Conservation (phyloP, 148 eudicot species). For the Oxyria digyna region DNA sequence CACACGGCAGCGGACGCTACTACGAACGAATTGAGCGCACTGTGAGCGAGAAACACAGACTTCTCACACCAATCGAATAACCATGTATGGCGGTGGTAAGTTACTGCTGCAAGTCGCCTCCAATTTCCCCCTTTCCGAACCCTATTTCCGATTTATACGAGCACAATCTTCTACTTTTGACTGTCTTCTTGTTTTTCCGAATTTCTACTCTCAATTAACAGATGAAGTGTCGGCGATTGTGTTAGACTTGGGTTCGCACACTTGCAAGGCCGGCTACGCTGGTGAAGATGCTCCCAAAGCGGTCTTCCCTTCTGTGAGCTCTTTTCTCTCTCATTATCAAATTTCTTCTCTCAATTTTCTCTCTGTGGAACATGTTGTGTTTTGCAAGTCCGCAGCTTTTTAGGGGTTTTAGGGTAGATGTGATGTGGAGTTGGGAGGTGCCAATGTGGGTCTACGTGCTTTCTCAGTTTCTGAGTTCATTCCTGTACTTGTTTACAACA, state of each 20-base stretch:
- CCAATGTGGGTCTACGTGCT: background rate
- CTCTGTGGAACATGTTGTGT: background rate
- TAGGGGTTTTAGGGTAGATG: background rate
- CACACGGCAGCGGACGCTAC: no score
- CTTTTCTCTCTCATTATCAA: background rate
- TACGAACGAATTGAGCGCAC: no score
- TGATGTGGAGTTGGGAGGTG: background rate
- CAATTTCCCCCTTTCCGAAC: background rate
- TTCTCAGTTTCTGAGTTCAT: background rate
- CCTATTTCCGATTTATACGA: background rate
- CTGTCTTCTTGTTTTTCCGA: background rate
- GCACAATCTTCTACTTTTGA: background rate
- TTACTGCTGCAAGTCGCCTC: background rate
- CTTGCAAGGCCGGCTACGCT: constrained; percentile 97
- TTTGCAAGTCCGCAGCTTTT: background rate
- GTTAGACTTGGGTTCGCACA: constrained; percentile 79
- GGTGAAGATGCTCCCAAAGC: constrained; percentile 99
- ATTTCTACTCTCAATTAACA: constrained; percentile 12
- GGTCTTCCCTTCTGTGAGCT: constrained; percentile 79
- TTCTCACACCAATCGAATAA: background rate
- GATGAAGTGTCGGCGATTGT: constrained; percentile 98
- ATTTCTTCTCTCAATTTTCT: background rate
- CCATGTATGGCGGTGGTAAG: constrained; percentile 50
- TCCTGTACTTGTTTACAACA: no score
- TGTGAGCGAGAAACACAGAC: no score